Percentiles rank a stretch among this genome's conserved stretches.
Evolutionary conservation across 495 filamentous ascomycete species (phyloP).

Genomic region (Emericellopsis terricola): DNA sequence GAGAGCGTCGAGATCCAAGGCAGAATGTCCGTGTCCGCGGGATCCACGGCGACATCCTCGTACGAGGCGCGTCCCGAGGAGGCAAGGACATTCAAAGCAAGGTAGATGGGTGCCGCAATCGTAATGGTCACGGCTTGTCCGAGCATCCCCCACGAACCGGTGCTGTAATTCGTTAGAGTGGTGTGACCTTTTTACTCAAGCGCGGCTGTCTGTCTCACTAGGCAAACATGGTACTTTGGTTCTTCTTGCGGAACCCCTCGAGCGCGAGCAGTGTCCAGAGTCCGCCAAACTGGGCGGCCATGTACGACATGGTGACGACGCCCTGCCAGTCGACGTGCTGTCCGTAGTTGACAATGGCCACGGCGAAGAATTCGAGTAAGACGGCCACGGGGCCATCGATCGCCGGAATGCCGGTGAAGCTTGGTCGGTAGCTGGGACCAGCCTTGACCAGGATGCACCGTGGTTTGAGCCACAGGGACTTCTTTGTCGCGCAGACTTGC

Average conservation of each 20-base stretch:
- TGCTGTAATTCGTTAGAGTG: no score
- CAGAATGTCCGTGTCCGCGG: neutral
- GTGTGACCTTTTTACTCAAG: no score
- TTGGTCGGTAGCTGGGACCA: neutral
- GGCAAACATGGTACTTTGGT: neutral
- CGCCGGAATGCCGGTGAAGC: neutral
- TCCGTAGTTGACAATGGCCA: neutral
- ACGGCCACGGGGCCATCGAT: neutral
- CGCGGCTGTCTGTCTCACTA: neutral
- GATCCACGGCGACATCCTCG: neutral
- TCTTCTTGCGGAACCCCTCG: neutral
- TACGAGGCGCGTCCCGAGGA: neutral
- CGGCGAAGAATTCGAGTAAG: neutral
- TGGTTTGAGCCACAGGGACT: no score
- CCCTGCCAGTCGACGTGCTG: neutral
- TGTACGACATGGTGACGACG: neutral
- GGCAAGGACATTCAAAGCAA: neutral
- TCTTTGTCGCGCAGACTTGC: no score
- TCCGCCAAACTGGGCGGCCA: neutral
- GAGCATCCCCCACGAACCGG: neutral
- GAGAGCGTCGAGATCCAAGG: neutral
- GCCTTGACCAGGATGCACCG: neutral
- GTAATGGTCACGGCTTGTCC: neutral
- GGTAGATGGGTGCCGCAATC: neutral
- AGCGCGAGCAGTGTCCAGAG: neutral